phyloP scores from a whole-genome alignment of 805 yeast genomes.

The Barnettozyma sp. region DNA sequence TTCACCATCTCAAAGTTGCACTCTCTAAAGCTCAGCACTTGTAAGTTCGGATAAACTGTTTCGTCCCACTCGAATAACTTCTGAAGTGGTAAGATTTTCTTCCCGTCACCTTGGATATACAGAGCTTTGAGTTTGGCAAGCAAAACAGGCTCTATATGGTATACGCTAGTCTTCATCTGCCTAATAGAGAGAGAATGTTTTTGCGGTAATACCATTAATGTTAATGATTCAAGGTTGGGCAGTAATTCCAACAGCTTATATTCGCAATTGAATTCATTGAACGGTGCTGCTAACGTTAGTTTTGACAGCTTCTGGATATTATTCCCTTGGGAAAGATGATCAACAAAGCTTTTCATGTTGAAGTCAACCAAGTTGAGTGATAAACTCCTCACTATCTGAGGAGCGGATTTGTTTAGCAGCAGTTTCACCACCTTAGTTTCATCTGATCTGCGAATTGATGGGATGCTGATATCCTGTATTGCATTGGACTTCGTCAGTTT shows the following conservation, averaged over 20 bases:
- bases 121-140: conserved; percentile 13
- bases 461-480: conserved; percentile 10
- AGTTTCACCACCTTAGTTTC: conserved; percentile 16
- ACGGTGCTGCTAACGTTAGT: conserved; percentile 17
- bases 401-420: conserved; percentile 7
- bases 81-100: conserved; percentile 16
- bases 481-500: conserved; percentile 12
- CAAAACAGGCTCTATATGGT: neutral
- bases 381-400: conserved; percentile 10
- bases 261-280: conserved; percentile 16
- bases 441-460: conserved; percentile 17
- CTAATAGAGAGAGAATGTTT: too few species aligned
- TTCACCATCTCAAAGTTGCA: conserved; percentile 18
- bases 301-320: conserved; percentile 6
- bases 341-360: conserved; percentile 14
- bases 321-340: conserved; percentile 3
- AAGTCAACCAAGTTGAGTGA: conserved; percentile 15
- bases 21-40: conserved; percentile 17
- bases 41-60: conserved; percentile 13
- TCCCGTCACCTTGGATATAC: conserved; percentile 16
- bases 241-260: conserved; percentile 12
- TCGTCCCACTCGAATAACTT: conserved; percentile 15
- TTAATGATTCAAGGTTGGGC: conserved; percentile 16
- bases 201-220: conserved; percentile 4
- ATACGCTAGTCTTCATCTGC: too few species aligned